Evolutionary conservation across 2,329 filamentous ascomycete genomes (phyloP), one percentile per base, ranked within the genome.

Genomic region (Phialocephala sp.): DNA sequence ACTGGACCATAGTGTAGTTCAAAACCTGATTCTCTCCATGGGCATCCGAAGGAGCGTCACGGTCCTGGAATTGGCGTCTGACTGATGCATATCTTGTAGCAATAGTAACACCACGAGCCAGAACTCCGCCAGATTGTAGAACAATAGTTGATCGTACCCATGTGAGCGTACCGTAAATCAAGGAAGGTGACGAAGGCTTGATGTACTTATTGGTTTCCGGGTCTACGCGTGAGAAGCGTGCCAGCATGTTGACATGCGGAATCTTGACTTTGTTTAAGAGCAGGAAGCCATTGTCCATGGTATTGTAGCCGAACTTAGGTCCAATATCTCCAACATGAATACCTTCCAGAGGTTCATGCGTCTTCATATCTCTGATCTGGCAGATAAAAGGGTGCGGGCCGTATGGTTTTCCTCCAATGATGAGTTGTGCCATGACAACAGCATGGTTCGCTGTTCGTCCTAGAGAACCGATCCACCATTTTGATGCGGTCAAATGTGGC

Each of bases 401-500:
- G 69, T 88, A 88, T 20, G 82, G 80, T 78, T 90, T 91, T 70
- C 89, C 90, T 66, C 82, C 80, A 67, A 93, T 84, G 68, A 89
- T 85, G 35, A 94, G 82, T 78, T 93, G 91, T 0, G 91, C 91
- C 84, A 94, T 92, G 3, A 94, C 90, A 1, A 92, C 87, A 1
- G 91, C 91, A 74, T 92, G 84, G 75, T 92, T 94, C 54, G 91
- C 91, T 2, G 89, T 89, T 72, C 89, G 84, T 60, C 91, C 91
- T 3, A 94, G 83, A 12, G 90, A 91, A 1, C 91, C 91, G 72
- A 93, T 93, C 91, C 91, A 94, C 91, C 91, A 94, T 76, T 94
- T 94, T 39, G 89, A 90, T 0, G 91, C 86, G 1, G 91, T 93
- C 63, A 93, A 81, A 67, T 87, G 83, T 11, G 91, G 91, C 0